These are phyloP conservation scores for Mycena chlorophos DNA, from an alignment of 768 basidiomycete genomes.

Conservation along the genomic window DNA sequence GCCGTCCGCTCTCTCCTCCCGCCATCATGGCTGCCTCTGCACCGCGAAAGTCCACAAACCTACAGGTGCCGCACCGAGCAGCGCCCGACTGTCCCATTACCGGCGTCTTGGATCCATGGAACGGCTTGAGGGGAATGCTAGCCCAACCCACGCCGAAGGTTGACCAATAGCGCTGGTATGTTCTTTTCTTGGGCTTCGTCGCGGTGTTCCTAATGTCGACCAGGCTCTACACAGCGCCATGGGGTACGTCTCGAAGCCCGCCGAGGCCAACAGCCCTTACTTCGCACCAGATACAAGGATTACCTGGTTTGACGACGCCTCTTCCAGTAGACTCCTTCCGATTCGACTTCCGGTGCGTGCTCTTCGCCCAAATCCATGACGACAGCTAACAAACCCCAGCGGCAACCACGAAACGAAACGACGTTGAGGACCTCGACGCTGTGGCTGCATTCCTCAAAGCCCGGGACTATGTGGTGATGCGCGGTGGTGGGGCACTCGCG, in stretches of 20 bases:
- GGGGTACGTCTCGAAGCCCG: conserved; percentile 53
- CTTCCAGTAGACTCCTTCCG: conserved; percentile 76
- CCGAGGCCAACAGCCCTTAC: conserved; percentile 25
- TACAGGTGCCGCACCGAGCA: conserved; percentile 51
- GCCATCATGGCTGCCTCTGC: conserved; percentile 32
- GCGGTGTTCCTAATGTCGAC: conserved; percentile 16
- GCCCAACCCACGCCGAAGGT: conserved; percentile 48
- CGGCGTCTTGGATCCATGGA: conserved; percentile 70
- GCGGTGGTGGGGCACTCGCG: conserved; percentile 79
- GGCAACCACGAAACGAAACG: conserved; percentile 77
- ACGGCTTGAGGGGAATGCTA: conserved; percentile 43
- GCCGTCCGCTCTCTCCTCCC: not conserved
- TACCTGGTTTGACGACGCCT: conserved; percentile 80
- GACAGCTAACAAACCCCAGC: no score
- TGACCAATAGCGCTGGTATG: conserved; percentile 67
- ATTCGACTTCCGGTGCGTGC: conserved; percentile 78
- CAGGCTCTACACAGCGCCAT: conserved; percentile 79
- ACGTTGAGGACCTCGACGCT: conserved; percentile 63
- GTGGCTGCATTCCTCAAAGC: conserved; percentile 63
- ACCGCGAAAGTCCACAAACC: conserved; percentile 50
- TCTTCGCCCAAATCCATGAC: conserved; percentile 7
- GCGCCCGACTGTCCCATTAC: conserved; percentile 47
- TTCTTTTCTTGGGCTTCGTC: conserved; percentile 21
- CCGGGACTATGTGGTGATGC: conserved; percentile 65
- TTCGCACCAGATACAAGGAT: conserved; percentile 70